Evolutionary conservation across 2,329 filamentous ascomycete genomes (phyloP).

Genomic region (Diplodia intermedia): DNA sequence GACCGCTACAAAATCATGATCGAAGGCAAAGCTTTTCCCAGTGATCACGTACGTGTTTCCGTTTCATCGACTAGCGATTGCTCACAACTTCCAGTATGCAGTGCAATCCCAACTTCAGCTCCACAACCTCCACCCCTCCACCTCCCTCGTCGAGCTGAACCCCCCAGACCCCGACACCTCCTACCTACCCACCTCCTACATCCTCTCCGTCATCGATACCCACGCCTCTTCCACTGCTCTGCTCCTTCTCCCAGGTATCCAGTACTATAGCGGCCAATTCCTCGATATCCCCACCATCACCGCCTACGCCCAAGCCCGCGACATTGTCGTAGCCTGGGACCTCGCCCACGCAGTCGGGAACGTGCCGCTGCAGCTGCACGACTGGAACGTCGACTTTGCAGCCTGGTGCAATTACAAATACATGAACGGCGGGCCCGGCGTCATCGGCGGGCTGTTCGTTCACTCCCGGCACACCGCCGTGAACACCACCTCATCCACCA

Average conservation of each 20-base stretch:
- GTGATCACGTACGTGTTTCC: constrained; percentile 69
- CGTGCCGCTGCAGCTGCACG: constrained; percentile 77
- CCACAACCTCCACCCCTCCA: constrained; percentile 70
- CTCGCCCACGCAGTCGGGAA: constrained; percentile 88
- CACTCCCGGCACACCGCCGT: constrained; percentile 75
- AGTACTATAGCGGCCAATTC: constrained; percentile 90
- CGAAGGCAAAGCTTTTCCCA: constrained; percentile 91
- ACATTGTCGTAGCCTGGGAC: constrained; percentile 83
- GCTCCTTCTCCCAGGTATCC: constrained; percentile 82
- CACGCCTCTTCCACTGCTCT: constrained; percentile 77
- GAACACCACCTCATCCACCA: constrained; percentile 36
- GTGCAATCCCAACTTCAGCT: constrained; percentile 79
- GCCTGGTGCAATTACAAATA: constrained; percentile 97
- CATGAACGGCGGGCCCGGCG: constrained; percentile 82
- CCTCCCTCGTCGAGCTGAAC: constrained; percentile 76
- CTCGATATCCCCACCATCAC: constrained; percentile 86
- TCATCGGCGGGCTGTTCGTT: constrained; percentile 81
- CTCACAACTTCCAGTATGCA: constrained; percentile 66
- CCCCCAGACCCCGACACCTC: constrained; percentile 59
- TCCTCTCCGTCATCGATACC: constrained; percentile 75
- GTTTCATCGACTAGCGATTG: neutral
- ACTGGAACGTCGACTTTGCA: constrained; percentile 91
- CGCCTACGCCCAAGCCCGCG: constrained; percentile 72
- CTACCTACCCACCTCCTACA: constrained; percentile 73
- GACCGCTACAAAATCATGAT: constrained; percentile 79